These are phyloP conservation scores for Nicotiana obtusifolia DNA, from an alignment of 257 asterid species.

Conservation along the genomic window DNA sequence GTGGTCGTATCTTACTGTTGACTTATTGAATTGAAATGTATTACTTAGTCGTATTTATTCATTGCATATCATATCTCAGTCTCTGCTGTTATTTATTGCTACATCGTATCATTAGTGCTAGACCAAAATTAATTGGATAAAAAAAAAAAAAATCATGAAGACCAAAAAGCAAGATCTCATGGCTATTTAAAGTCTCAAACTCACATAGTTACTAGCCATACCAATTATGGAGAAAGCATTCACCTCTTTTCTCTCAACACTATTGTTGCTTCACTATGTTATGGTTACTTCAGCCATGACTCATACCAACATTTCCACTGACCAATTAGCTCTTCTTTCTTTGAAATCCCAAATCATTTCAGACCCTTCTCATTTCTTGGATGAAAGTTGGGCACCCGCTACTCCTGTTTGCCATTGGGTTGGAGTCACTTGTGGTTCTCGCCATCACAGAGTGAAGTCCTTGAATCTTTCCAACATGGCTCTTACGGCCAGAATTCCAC, in stretches of 20 bases:
- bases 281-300: not conserved
- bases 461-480: conserved; percentile 9
- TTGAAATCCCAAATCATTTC: conserved; percentile 10
- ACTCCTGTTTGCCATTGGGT: conserved; percentile 23
- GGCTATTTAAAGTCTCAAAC: no score
- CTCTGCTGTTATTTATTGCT: no score
- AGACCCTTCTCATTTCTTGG: not conserved
- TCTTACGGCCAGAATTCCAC: conserved; percentile 15
- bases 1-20: no score
- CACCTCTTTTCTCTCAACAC: not conserved
- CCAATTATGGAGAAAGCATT: not conserved
- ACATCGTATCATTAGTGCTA: no score
- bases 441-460: conserved; percentile 14
- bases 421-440: not conserved
- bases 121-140: no score
- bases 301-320: not conserved
- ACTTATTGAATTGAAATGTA: no score
- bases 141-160: no score
- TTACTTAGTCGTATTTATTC: no score
- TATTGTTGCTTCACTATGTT: not conserved
- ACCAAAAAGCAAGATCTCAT: no score
- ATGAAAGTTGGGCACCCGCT: conserved; percentile 6
- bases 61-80: no score
- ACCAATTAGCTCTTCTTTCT: conserved; percentile 22
- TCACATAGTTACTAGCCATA: not conserved